phyloP scores from a whole-genome alignment of 805 yeast species.

The Kuraishia piskuri region DNA sequence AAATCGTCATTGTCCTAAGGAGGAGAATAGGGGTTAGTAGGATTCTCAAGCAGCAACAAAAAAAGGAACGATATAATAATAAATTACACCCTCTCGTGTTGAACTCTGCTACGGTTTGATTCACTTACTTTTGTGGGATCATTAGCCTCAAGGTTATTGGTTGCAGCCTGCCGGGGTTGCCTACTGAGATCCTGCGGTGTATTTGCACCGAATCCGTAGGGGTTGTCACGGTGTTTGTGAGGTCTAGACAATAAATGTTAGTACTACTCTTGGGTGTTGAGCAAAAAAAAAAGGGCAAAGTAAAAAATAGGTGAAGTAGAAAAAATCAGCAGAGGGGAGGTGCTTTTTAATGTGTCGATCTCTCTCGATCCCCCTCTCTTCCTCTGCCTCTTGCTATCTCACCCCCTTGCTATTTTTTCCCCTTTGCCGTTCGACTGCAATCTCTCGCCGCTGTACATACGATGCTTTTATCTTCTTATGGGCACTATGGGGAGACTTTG shows the following conservation, averaged over 20 bases:
- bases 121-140: slow-evolving; percentile 23
- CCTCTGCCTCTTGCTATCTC: slow-evolving; percentile 9
- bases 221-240: slow-evolving; percentile 15
- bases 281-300: neutral
- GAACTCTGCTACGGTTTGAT: too few species aligned
- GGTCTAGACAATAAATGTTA: neutral
- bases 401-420: too few species aligned
- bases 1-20: slow-evolving; percentile 65
- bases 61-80: too few species aligned
- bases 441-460: neutral
- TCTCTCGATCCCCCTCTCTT: slow-evolving; percentile 14
- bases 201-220: slow-evolving; percentile 33
- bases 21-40: neutral
- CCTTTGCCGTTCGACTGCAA: too few species aligned
- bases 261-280: neutral
- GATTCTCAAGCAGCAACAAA: neutral
- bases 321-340: neutral
- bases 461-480: slow-evolving; percentile 4
- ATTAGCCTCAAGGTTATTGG: slow-evolving; percentile 12
- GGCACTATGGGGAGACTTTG: slow-evolving; percentile 2
- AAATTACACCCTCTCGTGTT: neutral
- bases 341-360: neutral
- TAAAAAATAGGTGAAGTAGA: neutral
- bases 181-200: neutral
- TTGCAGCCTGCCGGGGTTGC: neutral